Evolutionary conservation across 2,329 filamentous ascomycete genomes (phyloP), one percentile per base, ranked within the genome.

Genomic region (Orbilia ellipsospora): DNA sequence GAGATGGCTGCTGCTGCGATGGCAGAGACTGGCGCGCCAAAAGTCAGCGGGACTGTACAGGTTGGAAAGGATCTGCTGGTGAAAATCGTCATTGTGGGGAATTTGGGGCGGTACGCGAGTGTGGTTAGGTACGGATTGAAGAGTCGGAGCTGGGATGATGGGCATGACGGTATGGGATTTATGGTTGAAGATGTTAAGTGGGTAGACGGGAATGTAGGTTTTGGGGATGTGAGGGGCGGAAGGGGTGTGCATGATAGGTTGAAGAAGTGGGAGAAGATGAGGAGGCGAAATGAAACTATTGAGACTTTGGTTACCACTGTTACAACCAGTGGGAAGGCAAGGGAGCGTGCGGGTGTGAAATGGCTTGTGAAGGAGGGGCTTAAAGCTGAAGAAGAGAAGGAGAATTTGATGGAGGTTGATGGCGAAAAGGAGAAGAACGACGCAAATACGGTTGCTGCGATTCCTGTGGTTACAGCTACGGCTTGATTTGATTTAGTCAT

Each of bases 141-240:
- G 78, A 96, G 92, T 78, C 89, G 93, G 28, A 88, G 90, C 73
- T 97, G 93, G 86, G 90, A 86, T 12, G 66, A 56, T 12, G 86
- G 81, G 77, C 93, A 97, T 80, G 93, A 96, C 79, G 94, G 94
- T 1, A 88, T 97, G 82, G 97, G 93, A 81, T 98, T 92, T 83
- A 93, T 91, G 86, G 88, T 99, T 56, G 86, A 89, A 76, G 88
- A 89, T 62, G 87, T 97, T 10, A 89, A 93, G 62, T 98, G 94
- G 90, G 92, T 97, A 0, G 90, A 92, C 12, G 90, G 88, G 0
- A 59, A 60, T 52, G 86, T 85, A 77, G 87, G 72, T 10, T 75
- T 75, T 40, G 64, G 64, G 6, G 72, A 75, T 44, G 63, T 67
- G 4, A 68, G 72, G 26, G 72, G 72, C 16, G 23, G 40, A 26